These are phyloP conservation scores for Salvia rosmarinus DNA, from an alignment of 257 asterid genomes.

Conservation along the genomic window DNA sequence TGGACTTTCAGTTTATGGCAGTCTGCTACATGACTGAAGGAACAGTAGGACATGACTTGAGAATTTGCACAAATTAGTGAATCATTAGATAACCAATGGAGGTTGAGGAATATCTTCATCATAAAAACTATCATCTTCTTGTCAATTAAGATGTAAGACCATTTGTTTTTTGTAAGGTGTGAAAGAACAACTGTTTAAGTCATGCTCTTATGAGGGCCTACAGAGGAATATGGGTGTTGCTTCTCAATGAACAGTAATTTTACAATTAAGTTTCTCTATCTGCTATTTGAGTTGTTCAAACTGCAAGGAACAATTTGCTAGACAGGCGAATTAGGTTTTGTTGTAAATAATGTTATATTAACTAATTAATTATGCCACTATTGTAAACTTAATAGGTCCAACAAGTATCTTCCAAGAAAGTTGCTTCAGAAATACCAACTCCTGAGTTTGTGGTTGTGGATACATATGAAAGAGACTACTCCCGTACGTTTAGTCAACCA, in stretches of 20 bases:
- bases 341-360: constrained; percentile 9
- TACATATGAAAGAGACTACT: constrained; percentile 95
- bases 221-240: background rate
- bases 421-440: constrained; percentile 90
- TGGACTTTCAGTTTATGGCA: background rate
- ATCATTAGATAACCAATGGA: background rate
- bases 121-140: background rate
- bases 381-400: constrained; percentile 56
- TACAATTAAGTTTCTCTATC: background rate
- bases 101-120: constrained; percentile 9
- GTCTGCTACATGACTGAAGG: background rate
- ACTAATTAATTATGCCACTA: constrained; percentile 16
- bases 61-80: constrained; percentile 10
- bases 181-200: background rate
- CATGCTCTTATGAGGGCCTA: background rate
- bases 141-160: background rate
- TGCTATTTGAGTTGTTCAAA: constrained; percentile 17
- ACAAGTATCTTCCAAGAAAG: constrained; percentile 64
- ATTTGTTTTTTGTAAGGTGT: background rate
- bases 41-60: constrained; percentile 17
- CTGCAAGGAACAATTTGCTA: constrained; percentile 14
- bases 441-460: constrained; percentile 92
- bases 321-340: constrained; percentile 9
- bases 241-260: background rate
- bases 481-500: constrained; percentile 83